Base-by-base conservation (phyloP, 1,284 basidiomycete genomes). In the Retiboletus fuscus region DNA sequence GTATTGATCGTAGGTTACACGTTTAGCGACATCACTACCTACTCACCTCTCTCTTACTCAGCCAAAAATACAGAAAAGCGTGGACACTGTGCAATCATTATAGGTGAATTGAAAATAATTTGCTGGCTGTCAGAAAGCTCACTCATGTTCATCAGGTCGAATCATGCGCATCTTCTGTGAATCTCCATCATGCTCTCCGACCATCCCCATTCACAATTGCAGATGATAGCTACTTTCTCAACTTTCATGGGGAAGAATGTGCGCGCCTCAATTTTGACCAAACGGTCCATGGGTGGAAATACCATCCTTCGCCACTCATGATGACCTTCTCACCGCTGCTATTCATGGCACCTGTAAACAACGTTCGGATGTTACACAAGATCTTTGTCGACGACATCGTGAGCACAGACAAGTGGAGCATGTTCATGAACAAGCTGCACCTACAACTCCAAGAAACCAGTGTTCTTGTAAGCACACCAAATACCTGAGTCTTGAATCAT, bases 161-260 rank as follows among this genome's bases (percentile, higher is more conserved):
- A 75, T 87, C 10, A 88, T 89, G 88, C 74, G 80, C 26, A 76
- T 82, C n/a, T 86, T 88, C 72, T 81, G 88, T 87, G 75, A 57
- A 84, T 74, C 11, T 47, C 18, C 11, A 24, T 39, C 43, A 2
- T 68, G 6, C 12, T 47, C 10, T 67, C 43, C 3, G 0, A 12
- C 1, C 0, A 6, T 57, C 41, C 51, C 1, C 16, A 16, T 39
- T 74, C 60, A 77, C 65, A 61, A 18, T 61, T 22, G n/a, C 51
- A 81, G 80, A 77, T 58, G 79, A 81, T 26, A 82, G 86, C 53
- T 83, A 83, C 43, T 90, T 88, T 74, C 47, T 87, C 7, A 84
- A 91, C 72, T 87, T 85, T 72, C 77, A 89, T 34, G 91, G 90
- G 3, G 85, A 90, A 75, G 80, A 84, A 0, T 84, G 84, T 39